Evolutionary conservation across 169 alveolate genomes (phyloP), one percentile per base, ranked within the genome.

Genomic region (Miamiensis avidus): DNA sequence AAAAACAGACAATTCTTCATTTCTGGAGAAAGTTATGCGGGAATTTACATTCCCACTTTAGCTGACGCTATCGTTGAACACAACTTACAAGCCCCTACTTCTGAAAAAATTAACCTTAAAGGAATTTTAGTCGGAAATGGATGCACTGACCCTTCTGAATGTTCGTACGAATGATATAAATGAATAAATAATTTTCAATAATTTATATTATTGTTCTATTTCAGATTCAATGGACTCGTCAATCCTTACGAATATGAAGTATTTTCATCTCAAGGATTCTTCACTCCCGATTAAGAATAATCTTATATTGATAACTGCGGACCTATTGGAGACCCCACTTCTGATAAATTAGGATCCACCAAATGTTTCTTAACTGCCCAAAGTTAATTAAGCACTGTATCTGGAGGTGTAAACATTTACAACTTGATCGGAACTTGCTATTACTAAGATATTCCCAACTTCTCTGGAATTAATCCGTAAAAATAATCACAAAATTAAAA

Each of bases 1-100:
- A 86, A 82, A 64, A 88, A 85, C n/a, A 88, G 88, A 74, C 93
- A 87, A 34, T 93, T 95, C 85, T 92, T 87, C 76, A 92, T 95
- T 32, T 89, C 96, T 81, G 97, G 97, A 0, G 97, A 95, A 82
- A 89, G 95, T 74, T 95, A 94, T 81, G 98, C 96, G 76, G 98
- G 97, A 31, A 93, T 89, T 74, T 95, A 94, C 81, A 89, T 94
- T 33, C 98, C 98, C 0, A 93, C 94, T 73, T 85, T 96, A 25
- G 93, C 96, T 32, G 81, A 85, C 34, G 78, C 88, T 83, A 87
- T 93, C 74, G 31, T 85, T 32, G 69, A 49, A 11, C 69, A 49
- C 69, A 49, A 49, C 20, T 11, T 11, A 49, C 20, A 49, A 49
- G 69, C 20, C 69, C 4, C 69, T 49, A 11, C 69, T 49, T 49